These are phyloP conservation scores for Logfia minima DNA, from an alignment of 129 eudicot genomes.

Conservation along the genomic window DNA sequence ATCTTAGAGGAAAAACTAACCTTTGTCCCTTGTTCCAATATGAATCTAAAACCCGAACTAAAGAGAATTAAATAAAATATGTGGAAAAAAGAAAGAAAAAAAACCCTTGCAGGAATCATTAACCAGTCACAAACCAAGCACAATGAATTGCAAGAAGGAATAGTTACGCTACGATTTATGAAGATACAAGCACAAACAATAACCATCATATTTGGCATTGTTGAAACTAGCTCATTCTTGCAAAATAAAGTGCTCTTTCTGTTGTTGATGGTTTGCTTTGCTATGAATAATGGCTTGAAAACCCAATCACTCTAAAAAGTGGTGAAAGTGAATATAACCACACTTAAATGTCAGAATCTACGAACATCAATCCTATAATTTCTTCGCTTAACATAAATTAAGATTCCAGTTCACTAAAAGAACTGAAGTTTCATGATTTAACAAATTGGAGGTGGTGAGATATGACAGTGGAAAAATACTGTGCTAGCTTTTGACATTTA, in stretches of 20 bases:
- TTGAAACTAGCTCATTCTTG: not conserved
- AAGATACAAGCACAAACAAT: not conserved
- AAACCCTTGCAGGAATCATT: not conserved
- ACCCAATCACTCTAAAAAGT: not conserved
- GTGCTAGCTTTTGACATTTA: not conserved
- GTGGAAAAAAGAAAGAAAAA: not conserved
- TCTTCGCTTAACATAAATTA: constrained; percentile 3
- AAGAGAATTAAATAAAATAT: not conserved
- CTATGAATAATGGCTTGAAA: not conserved
- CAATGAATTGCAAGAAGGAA: not conserved
- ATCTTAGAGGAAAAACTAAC: no score
- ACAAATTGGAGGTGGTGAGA: no score
- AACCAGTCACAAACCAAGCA: not conserved
- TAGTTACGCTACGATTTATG: not conserved
- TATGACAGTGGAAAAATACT: not conserved
- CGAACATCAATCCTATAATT: not conserved
- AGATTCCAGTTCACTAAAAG: not conserved
- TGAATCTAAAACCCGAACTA: not conserved
- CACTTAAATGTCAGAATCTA: constrained; percentile 3
- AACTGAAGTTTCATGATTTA: not conserved
- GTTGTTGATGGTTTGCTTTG: not conserved
- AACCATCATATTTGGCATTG: constrained; percentile 11
- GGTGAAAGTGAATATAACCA: not conserved
- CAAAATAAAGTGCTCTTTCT: not conserved
- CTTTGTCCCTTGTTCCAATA: not conserved